Evolutionary conservation across 441 rosid species (phyloP).

Genomic region (Breynia disticha): DNA sequence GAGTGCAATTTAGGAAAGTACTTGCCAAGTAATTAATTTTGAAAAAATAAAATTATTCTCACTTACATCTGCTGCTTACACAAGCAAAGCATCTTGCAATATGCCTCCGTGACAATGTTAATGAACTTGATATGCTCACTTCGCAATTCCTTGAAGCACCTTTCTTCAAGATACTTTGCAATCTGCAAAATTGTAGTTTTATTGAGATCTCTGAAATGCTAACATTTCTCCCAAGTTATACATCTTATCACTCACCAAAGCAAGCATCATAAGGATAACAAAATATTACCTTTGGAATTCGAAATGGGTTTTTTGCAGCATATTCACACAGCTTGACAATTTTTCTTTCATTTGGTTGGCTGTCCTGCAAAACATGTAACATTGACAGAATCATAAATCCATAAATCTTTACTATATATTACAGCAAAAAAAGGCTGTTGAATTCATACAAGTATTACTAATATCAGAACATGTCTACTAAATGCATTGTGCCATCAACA

Average conservation of each 20-base stretch:
- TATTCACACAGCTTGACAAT: conserved; percentile 86
- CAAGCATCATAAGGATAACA: background rate
- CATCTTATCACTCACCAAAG: background rate
- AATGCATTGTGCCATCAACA: too few relatives aligned
- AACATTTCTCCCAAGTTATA: background rate
- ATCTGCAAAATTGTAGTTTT: conserved; percentile 37
- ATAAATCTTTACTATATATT: background rate
- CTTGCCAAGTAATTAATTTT: too few relatives aligned
- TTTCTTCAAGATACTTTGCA: conserved; percentile 85
- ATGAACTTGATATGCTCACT: conserved; percentile 57
- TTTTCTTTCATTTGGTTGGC: conserved; percentile 68
- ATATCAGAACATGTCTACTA: too few relatives aligned
- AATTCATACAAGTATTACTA: too few relatives aligned
- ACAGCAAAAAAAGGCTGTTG: too few relatives aligned
- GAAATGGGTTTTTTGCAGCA: conserved; percentile 82
- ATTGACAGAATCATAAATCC: conserved; percentile 4
- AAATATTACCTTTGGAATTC: conserved; percentile 75
- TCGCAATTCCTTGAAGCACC: conserved; percentile 84
- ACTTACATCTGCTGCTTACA: conserved; percentile 91
- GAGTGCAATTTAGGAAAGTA: too few relatives aligned
- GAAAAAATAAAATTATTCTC: background rate
- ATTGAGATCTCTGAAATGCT: conserved; percentile 5
- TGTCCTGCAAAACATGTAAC: conserved; percentile 43
- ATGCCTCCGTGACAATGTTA: conserved; percentile 56
- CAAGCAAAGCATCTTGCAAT: conserved; percentile 62